Percentiles rank a stretch among this genome's conserved stretches.
Conservation (phyloP, 805 yeast genomes). For the Candida ficus region DNA sequence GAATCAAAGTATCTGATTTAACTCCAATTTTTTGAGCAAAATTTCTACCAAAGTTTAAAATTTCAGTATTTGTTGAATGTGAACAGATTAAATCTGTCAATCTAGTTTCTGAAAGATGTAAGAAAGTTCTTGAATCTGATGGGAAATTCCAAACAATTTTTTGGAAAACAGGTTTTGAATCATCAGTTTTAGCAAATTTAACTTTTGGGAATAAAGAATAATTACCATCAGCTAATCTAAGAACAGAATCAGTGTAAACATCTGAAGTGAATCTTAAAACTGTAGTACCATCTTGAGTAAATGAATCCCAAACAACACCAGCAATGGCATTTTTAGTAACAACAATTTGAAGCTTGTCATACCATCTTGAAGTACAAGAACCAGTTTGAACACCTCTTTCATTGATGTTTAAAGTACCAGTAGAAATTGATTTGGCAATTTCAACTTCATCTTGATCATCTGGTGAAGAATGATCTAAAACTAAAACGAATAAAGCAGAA, state of each 20-base stretch:
- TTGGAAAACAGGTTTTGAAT: slow-evolving; percentile 15
- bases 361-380: slow-evolving; percentile 91
- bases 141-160: slow-evolving; percentile 34
- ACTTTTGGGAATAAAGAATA: slow-evolving; percentile 35
- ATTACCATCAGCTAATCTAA: slow-evolving; percentile 76
- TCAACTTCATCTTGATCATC: slow-evolving; percentile 38
- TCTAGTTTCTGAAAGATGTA: slow-evolving; percentile 85
- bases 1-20: slow-evolving; percentile 87
- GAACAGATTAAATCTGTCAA: slow-evolving; percentile 76
- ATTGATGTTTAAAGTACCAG: slow-evolving; percentile 73
- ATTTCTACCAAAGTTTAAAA: slow-evolving; percentile 73
- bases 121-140: slow-evolving; percentile 33
- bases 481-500: slow-evolving; percentile 73
- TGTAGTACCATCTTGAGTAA: slow-evolving; percentile 92
- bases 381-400: slow-evolving; percentile 80
- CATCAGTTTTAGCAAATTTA: slow-evolving; percentile 13
- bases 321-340: slow-evolving; percentile 83
- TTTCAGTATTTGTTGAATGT: slow-evolving; percentile 73
- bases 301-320: slow-evolving; percentile 85
- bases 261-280: slow-evolving; percentile 85
- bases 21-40: slow-evolving; percentile 74
- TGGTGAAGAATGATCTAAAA: slow-evolving; percentile 70
- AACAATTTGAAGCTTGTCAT: slow-evolving; percentile 77
- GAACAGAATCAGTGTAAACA: slow-evolving; percentile 82
- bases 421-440: slow-evolving; percentile 58